Base-by-base conservation (phyloP, 495 filamentous ascomycete species). In the Beverwykella pulmonaria region DNA sequence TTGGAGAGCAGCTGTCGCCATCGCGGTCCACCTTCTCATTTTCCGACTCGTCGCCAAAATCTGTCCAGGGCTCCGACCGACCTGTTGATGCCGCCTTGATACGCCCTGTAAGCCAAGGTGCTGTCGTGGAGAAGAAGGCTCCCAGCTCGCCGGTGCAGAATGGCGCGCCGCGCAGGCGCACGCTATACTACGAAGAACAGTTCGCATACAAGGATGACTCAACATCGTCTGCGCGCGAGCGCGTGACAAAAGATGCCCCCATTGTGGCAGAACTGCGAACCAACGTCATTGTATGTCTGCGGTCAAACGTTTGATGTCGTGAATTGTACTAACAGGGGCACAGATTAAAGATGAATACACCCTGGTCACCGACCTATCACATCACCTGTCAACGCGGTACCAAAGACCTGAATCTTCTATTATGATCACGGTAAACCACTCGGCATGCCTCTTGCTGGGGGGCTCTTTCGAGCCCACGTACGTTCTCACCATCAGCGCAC, bases 201-300 rank as follows among this genome's bases (percentile, higher is more conserved):
- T 89, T 91, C 67, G 78, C 79, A 8, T 72, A 81, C 53, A 83
- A 85, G 61, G 83, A 84, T 2, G 71, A 74, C 59, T 71, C 59
- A 29, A 66, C 63, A 22, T 68, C 78, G n/a, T 79, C 83, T 10
- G 82, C 84, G 10, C 80, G 79, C 61, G 84, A 89, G 48, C 81
- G 84, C 29, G 77, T 91, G 22, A 75, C 76, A 17, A 85, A 83
- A 63, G 84, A 92, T 64, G 87, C 90, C 19, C 80, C 89, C 56
- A 83, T 97, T 58, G 82, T 90, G 59, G 90, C 88, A 36, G 92
- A 97, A 74, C 75, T 98, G 30, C 88, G 86, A 71, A 91, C 91
- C n/a, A 97, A 94, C 74, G 84, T 86, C 36, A 90, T 88, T 74
- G 92, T 93, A 80, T 69, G 87, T 78, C 8, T 59, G 39, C n/a